Conservation (phyloP, 2,329 filamentous ascomycete species). For the Alternaria incomplexa region DNA sequence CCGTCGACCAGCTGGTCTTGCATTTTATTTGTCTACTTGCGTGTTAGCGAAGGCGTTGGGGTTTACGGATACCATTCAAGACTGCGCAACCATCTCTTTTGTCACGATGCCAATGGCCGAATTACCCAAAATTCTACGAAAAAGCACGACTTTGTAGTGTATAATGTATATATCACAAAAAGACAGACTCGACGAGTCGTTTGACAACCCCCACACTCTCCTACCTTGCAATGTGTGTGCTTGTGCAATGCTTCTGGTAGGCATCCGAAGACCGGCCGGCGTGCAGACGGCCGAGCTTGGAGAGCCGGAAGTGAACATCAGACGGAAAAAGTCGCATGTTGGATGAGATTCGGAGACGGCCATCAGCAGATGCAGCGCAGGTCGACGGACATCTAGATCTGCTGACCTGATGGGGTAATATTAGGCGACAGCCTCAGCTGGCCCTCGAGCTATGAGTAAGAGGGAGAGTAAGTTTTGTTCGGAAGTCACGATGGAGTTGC, state of each 20-base stretch:
- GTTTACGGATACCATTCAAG: not conserved
- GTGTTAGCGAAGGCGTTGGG: slow-evolving; percentile 30
- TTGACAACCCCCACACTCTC: not conserved
- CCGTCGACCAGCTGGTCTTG: slow-evolving; percentile 4
- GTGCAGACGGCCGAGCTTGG: slow-evolving; percentile 1
- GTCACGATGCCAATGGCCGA: slow-evolving; percentile 11
- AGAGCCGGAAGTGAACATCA: slow-evolving; percentile 6
- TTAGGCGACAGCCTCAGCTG: slow-evolving; percentile 4
- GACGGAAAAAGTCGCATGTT: not conserved
- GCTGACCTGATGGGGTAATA: not conserved
- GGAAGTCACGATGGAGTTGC: slow-evolving; percentile 11
- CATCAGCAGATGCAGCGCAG: not conserved
- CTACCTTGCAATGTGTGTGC: not conserved
- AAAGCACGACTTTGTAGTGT: slow-evolving; percentile 6
- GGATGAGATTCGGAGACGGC: not conserved
- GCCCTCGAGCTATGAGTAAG: not conserved
- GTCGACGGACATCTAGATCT: not conserved
- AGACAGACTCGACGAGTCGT: not conserved
- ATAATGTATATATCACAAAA: slow-evolving; percentile 8
- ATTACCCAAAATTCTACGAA: not conserved
- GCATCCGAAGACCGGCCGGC: not conserved
- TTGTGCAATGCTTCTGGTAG: not conserved
- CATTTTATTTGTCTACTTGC: slow-evolving; percentile 4
- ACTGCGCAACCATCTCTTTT: slow-evolving; percentile 17
- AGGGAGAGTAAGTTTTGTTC: not conserved